Conservation (phyloP, 1,284 basidiomycete genomes). For the Apiotrichum sp. region DNA sequence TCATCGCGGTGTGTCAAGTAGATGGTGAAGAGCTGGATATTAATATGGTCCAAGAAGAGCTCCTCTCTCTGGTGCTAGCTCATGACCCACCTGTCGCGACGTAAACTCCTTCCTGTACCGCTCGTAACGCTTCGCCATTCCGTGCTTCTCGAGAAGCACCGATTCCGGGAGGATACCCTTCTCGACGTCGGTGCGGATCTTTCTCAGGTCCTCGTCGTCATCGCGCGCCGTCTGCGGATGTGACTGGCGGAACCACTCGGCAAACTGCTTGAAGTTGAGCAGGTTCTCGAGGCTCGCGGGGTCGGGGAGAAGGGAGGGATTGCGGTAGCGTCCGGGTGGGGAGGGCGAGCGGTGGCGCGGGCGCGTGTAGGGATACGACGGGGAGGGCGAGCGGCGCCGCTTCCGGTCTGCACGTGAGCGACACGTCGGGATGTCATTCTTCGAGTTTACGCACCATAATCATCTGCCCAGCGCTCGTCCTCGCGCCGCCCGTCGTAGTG, state of each 20-base stretch:
- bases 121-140: slow-evolving; percentile 61
- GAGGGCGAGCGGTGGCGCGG: slow-evolving; percentile 31
- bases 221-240: slow-evolving; percentile 63
- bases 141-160: slow-evolving; percentile 61
- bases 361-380: slow-evolving; percentile 55
- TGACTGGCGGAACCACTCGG: slow-evolving; percentile 79
- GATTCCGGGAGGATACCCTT: slow-evolving; percentile 22
- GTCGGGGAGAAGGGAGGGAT: slow-evolving; percentile 48
- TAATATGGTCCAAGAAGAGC: background rate
- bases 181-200: slow-evolving; percentile 24
- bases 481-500: slow-evolving; percentile 9
- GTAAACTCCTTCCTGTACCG: slow-evolving; percentile 85
- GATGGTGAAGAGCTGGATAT: slow-evolving; percentile 63
- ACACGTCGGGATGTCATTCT: background rate
- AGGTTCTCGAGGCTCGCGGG: slow-evolving; percentile 77
- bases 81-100: slow-evolving; percentile 65
- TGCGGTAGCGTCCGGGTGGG: slow-evolving; percentile 15
- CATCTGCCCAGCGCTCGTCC: slow-evolving; percentile 32
- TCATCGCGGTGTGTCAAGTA: slow-evolving; percentile 85
- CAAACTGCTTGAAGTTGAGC: slow-evolving; percentile 73
- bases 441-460: slow-evolving; percentile 26
- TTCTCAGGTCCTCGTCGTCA: slow-evolving; percentile 35
- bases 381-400: slow-evolving; percentile 75
- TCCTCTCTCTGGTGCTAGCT: background rate
- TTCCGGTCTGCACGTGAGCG: slow-evolving; percentile 53